phyloP scores from a whole-genome alignment of 2,329 filamentous ascomycete species.

The Penicillium sp. region DNA sequence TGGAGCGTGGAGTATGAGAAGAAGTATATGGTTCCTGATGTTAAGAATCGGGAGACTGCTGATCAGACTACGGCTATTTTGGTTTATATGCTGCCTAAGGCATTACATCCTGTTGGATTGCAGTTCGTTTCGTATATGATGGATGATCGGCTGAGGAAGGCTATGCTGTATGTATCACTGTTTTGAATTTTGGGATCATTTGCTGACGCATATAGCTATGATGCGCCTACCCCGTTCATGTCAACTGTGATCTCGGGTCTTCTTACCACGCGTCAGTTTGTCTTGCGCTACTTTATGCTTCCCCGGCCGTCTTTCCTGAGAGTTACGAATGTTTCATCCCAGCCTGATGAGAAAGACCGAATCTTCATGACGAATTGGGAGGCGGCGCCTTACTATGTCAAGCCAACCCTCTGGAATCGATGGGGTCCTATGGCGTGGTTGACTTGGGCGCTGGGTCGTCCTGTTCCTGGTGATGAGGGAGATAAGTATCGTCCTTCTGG shows the following conservation, averaged over 20 bases:
- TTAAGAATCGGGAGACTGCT: conserved; percentile 54
- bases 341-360: conserved; percentile 56
- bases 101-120: conserved; percentile 48
- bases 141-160: conserved; percentile 62
- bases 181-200: not conserved
- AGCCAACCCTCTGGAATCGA: conserved; percentile 60
- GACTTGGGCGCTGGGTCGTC: conserved; percentile 46
- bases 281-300: conserved; percentile 59
- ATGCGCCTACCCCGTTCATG: conserved; percentile 37
- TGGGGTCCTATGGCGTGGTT: conserved; percentile 61
- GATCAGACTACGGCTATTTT: conserved; percentile 62
- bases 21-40: conserved; percentile 56
- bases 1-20: conserved; percentile 62
- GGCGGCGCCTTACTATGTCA: conserved; percentile 65
- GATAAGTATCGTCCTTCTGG: conserved; percentile 52
- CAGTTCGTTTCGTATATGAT: conserved; percentile 61
- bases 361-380: conserved; percentile 56
- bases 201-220: conserved; percentile 33
- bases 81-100: conserved; percentile 54
- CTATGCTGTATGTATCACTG: conserved; percentile 59
- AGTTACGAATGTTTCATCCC: conserved; percentile 42
- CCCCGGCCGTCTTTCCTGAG: conserved; percentile 54
- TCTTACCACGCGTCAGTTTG: conserved; percentile 55
- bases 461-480: conserved; percentile 50
- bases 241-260: conserved; percentile 45